phyloP scores from a whole-genome alignment of 106 monocot genomes.

The Dactylorhiza incarnata region DNA sequence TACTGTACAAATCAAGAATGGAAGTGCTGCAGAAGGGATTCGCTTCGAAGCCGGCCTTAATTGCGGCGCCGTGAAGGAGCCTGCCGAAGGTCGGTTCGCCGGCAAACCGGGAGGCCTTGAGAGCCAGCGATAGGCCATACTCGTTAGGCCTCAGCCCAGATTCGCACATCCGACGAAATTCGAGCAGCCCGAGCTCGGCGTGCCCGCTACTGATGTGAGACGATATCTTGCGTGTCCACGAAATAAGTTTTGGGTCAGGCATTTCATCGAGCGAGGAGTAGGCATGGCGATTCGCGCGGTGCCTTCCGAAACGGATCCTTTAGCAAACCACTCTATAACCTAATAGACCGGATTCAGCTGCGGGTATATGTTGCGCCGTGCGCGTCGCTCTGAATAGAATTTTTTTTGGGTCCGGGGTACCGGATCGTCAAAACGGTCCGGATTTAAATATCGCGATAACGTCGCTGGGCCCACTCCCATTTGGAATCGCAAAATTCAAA shows the following conservation, averaged over 20 bases:
- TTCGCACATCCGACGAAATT: conserved; percentile 16
- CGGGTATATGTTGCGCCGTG: too few relatives aligned
- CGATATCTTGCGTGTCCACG: conserved; percentile 17
- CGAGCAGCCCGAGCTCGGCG: conserved; percentile 9
- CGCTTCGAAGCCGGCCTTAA: conserved; percentile 16
- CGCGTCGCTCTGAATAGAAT: too few relatives aligned
- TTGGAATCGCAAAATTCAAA: too few relatives aligned
- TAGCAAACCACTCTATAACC: background rate
- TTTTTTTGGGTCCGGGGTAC: too few relatives aligned
- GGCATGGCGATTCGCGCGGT: background rate
- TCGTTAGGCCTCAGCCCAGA: conserved; percentile 13
- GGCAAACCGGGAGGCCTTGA: conserved; percentile 20
- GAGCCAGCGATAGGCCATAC: conserved; percentile 15
- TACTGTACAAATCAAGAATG: conserved; percentile 14
- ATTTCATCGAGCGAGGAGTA: conserved; percentile 14
- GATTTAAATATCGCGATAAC: background rate
- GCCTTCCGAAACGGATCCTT: background rate
- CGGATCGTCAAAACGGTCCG: too few relatives aligned
- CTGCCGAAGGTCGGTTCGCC: conserved; percentile 6
- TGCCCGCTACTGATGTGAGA: conserved; percentile 9
- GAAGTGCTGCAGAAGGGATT: conserved; percentile 18
- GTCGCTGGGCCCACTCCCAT: background rate
- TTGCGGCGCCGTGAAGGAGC: conserved; percentile 11
- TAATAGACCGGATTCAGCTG: background rate
- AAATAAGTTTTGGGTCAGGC: conserved; percentile 12